Percentiles rank a stretch among this genome's conserved stretches.
Evolutionary conservation across 1,139 yeast species (phyloP).

Genomic region (Pichia sp.): DNA sequence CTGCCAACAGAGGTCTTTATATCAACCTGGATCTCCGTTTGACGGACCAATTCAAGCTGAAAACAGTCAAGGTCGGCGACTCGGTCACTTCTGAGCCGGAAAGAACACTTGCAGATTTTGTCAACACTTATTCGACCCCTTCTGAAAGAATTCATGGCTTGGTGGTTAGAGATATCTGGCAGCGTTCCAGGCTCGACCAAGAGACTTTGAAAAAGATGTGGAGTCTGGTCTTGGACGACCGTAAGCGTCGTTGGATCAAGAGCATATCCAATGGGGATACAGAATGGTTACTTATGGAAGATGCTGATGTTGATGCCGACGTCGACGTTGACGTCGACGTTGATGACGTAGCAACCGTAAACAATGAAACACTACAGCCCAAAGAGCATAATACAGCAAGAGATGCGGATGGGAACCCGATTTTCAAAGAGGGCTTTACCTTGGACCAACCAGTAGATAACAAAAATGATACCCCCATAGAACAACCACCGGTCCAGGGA

Average conservation of each 20-base stretch:
- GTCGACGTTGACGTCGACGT: background rate
- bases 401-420: background rate
- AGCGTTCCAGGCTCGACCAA: slow-evolving; percentile 63
- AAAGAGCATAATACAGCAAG: background rate
- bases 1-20: slow-evolving; percentile 65
- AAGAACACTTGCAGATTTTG: slow-evolving; percentile 8
- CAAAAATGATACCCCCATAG: background rate
- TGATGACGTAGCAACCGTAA: background rate
- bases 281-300: slow-evolving; percentile 5
- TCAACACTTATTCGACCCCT: slow-evolving; percentile 14
- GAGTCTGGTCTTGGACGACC: slow-evolving; percentile 67
- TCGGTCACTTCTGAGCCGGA: background rate
- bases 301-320: background rate
- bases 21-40: slow-evolving; percentile 16
- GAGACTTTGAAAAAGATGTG: slow-evolving; percentile 66
- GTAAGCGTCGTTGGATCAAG: slow-evolving; percentile 33
- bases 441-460: background rate
- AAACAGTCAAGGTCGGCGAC: background rate
- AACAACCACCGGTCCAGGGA: background rate
- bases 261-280: slow-evolving; percentile 1
- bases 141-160: slow-evolving; percentile 46
- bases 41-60: background rate
- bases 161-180: slow-evolving; percentile 78
- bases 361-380: background rate
- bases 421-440: background rate